These are phyloP conservation scores for Leccinum fallax DNA, from an alignment of 1,284 basidiomycete species.

Conservation along the genomic window DNA sequence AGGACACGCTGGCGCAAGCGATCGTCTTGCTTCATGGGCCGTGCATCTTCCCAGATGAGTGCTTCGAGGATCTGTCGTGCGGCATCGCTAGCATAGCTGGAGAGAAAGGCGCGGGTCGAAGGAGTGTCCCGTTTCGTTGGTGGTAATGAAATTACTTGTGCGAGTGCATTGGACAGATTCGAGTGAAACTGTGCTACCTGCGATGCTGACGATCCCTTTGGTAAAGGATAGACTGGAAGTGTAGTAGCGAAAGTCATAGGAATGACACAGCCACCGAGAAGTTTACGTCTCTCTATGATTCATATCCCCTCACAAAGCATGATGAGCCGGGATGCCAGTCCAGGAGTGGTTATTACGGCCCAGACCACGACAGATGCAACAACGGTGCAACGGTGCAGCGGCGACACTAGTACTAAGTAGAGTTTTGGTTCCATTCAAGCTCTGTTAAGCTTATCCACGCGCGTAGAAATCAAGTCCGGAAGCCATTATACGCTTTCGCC, in stretches of 20 bases:
- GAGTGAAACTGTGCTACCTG: slow-evolving; percentile 51
- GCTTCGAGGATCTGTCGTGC: slow-evolving; percentile 53
- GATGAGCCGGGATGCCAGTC: too few species aligned
- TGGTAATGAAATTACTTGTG: slow-evolving; percentile 48
- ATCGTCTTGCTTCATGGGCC: slow-evolving; percentile 41
- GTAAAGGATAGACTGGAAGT: slow-evolving; percentile 56
- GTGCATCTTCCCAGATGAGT: slow-evolving; percentile 54
- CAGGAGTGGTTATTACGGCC: too few species aligned
- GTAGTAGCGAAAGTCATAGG: slow-evolving; percentile 27
- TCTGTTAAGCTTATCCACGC: too few species aligned
- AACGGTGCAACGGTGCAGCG: too few species aligned
- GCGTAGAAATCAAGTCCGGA: too few species aligned
- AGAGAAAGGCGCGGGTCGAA: slow-evolving; percentile 51
- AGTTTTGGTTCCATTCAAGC: too few species aligned
- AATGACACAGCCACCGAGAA: background rate
- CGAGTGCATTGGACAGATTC: slow-evolving; percentile 50
- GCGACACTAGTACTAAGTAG: too few species aligned
- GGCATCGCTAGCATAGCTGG: slow-evolving; percentile 57
- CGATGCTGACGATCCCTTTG: slow-evolving; percentile 54
- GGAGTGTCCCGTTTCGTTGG: slow-evolving; percentile 47
- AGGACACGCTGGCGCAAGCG: slow-evolving; percentile 54
- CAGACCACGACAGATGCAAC: too few species aligned
- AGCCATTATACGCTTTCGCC: too few species aligned
- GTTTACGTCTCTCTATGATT: too few species aligned
- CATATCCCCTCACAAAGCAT: too few species aligned